Conservation (phyloP, 148 eudicot genomes). For the Polygonum maritimum region DNA sequence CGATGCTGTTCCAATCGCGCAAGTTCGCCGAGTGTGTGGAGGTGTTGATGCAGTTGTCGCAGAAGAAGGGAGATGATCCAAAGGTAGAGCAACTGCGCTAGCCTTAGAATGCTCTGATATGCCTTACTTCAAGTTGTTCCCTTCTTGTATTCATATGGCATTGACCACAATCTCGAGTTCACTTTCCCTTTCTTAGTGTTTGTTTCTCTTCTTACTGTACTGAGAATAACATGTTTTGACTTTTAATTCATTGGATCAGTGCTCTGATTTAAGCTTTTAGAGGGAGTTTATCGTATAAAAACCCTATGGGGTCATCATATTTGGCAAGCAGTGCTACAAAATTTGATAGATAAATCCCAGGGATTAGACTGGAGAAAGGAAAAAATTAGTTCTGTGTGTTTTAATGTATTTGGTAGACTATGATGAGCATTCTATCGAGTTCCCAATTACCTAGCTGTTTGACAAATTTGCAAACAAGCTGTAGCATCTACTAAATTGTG, state of each 20-base stretch:
- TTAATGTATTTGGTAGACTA: neutral
- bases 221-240: neutral
- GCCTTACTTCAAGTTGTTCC: neutral
- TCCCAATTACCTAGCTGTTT: neutral
- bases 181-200: neutral
- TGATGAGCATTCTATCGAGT: neutral
- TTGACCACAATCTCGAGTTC: neutral
- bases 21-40: constrained; percentile 63
- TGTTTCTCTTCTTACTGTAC: neutral
- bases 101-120: neutral
- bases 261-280: neutral
- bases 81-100: constrained; percentile 36
- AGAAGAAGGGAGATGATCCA: constrained; percentile 52
- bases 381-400: too few relatives aligned
- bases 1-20: constrained; percentile 47
- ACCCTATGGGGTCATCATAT: neutral
- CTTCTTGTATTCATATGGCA: neutral
- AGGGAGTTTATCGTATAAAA: neutral
- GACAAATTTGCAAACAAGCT: neutral
- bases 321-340: neutral
- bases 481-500: neutral
- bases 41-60: constrained; percentile 54
- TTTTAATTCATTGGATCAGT: neutral
- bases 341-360: too few relatives aligned
- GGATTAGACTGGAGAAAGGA: too few relatives aligned